These are phyloP conservation scores for Obelidium mucronatum DNA, from an alignment of 192 early-diverging fungal genomes.

Conservation along the genomic window DNA sequence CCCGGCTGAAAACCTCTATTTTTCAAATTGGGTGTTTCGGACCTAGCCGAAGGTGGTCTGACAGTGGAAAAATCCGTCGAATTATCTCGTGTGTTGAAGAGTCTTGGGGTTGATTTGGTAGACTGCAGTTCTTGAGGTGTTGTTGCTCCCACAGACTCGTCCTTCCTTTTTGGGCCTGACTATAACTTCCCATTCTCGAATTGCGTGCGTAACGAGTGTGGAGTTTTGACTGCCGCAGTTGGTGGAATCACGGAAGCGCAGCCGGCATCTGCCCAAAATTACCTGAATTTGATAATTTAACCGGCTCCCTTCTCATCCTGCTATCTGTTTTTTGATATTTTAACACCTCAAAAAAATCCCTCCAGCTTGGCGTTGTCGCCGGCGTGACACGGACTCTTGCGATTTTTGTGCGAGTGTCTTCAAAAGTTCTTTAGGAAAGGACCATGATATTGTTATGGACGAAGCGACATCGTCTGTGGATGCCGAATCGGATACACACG, in stretches of 20 bases:
- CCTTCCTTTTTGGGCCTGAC: conserved; percentile 14
- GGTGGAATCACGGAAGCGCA: conserved; percentile 71
- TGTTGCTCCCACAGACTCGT: conserved; percentile 54
- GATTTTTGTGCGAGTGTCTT: too few relatives aligned
- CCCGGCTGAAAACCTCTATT: conserved; percentile 87
- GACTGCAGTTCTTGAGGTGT: conserved; percentile 82
- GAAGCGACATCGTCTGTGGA: too few relatives aligned
- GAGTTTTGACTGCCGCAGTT: conserved; percentile 68
- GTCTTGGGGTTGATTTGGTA: conserved; percentile 82
- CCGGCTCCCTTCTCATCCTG: too few relatives aligned
- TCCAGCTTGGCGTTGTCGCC: too few relatives aligned
- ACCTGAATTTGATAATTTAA: too few relatives aligned
- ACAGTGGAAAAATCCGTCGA: conserved; percentile 74
- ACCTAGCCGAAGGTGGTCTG: conserved; percentile 75
- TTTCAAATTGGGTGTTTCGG: conserved; percentile 79
- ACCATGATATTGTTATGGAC: too few relatives aligned
- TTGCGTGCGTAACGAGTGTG: conserved; percentile 48
- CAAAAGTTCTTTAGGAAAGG: too few relatives aligned
- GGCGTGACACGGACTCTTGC: too few relatives aligned
- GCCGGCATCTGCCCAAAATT: too few relatives aligned
- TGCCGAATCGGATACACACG: too few relatives aligned
- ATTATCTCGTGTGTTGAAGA: conserved; percentile 61
- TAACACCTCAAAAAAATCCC: too few relatives aligned
- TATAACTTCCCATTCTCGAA: conserved; percentile 73
- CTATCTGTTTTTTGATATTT: too few relatives aligned